Evolutionary conservation across 495 filamentous ascomycete species (phyloP).

Genomic region (Xylaria castorea): DNA sequence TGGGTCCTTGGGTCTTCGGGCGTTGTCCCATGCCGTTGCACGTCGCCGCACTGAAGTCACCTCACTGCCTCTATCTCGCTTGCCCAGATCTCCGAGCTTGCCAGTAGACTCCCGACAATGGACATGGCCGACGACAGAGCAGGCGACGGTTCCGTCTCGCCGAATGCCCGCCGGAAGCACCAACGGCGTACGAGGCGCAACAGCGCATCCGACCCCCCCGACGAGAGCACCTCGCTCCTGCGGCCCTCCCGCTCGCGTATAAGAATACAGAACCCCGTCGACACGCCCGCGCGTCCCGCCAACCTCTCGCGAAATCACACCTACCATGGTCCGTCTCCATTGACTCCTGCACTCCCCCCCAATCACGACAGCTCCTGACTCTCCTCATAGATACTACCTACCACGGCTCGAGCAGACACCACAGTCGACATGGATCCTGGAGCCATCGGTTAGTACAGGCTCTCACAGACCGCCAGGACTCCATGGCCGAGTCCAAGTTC

Average conservation of each 20-base stretch:
- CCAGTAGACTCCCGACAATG: constrained; percentile 28
- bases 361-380: constrained; percentile 20
- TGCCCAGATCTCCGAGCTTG: not conserved
- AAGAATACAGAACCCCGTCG: constrained; percentile 50
- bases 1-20: not conserved
- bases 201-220: constrained; percentile 46
- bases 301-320: constrained; percentile 56
- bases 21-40: not conserved
- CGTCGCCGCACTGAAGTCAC: not conserved
- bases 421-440: constrained; percentile 71
- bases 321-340: constrained; percentile 46
- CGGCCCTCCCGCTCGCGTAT: constrained; percentile 47
- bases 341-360: not conserved
- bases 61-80: not conserved
- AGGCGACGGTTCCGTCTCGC: constrained; percentile 28
- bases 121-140: constrained; percentile 12
- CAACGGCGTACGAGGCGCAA: constrained; percentile 35
- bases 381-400: constrained; percentile 32
- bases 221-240: constrained; percentile 57
- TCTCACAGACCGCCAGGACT: constrained; percentile 54
- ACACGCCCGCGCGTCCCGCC: constrained; percentile 44
- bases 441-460: constrained; percentile 59
- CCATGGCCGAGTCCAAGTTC: constrained; percentile 64
- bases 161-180: constrained; percentile 30
- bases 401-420: constrained; percentile 56